Percentiles rank a stretch among this genome's conserved stretches.
phyloP scores from a whole-genome alignment of 371 early-diverging fungal species.

The Mucor mucedo region DNA sequence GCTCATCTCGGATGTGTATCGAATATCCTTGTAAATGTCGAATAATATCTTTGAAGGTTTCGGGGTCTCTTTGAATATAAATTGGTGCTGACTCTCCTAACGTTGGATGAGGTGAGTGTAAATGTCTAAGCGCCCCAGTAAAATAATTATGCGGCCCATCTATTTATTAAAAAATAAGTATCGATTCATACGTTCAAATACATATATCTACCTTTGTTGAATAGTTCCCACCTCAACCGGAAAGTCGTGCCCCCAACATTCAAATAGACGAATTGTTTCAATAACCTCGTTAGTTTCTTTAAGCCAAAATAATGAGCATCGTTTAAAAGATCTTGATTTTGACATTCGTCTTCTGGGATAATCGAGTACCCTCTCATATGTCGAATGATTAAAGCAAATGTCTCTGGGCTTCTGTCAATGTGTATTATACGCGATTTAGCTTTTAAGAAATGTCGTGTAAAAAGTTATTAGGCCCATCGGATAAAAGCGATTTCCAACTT shows the following conservation, averaged over 20 bases:
- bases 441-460: slow-evolving; percentile 37
- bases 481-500: slow-evolving; percentile 48
- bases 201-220: slow-evolving; percentile 7
- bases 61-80: slow-evolving; percentile 61
- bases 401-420: slow-evolving; percentile 60
- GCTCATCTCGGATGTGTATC: slow-evolving; percentile 58
- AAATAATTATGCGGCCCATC: slow-evolving; percentile 22
- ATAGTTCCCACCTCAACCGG: slow-evolving; percentile 42
- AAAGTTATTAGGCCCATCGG: slow-evolving; percentile 57
- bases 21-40: slow-evolving; percentile 63
- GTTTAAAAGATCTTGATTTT: slow-evolving; percentile 51
- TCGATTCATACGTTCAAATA: too few species aligned
- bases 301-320: slow-evolving; percentile 60
- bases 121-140: slow-evolving; percentile 44
- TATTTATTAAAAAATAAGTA: slow-evolving; percentile 12
- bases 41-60: slow-evolving; percentile 65
- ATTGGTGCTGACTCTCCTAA: slow-evolving; percentile 39
- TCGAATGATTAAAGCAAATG: slow-evolving; percentile 57
- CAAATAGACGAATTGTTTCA: slow-evolving; percentile 50
- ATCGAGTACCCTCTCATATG: slow-evolving; percentile 66
- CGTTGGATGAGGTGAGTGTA: slow-evolving; percentile 28
- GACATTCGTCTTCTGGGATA: slow-evolving; percentile 50
- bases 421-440: slow-evolving; percentile 49
- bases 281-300: slow-evolving; percentile 42
- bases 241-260: slow-evolving; percentile 50